Evolutionary conservation across 2,329 filamentous ascomycete genomes (phyloP).

Genomic region (Graphium sp.): DNA sequence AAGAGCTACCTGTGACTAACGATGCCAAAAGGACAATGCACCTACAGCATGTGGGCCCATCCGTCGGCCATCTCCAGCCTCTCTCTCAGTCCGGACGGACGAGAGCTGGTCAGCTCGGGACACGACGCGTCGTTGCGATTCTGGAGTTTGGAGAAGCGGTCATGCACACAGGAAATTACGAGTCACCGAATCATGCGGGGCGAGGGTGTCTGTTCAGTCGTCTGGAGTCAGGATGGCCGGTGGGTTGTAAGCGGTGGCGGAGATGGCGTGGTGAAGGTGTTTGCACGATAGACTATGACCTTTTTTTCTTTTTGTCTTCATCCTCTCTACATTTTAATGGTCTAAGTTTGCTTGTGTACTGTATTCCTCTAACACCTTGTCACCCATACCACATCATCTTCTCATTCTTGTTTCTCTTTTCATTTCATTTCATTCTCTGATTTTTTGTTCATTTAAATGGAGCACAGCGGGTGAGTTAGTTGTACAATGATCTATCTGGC

Average conservation of each 20-base stretch:
- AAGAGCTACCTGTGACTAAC: constrained; percentile 4
- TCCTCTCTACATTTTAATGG: too few relatives aligned
- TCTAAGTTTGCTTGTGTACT: too few relatives aligned
- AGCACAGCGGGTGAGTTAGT: too few relatives aligned
- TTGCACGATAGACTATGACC: constrained; percentile 43
- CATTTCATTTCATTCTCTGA: too few relatives aligned
- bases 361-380: too few relatives aligned
- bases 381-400: too few relatives aligned
- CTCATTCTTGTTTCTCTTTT: too few relatives aligned
- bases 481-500: too few relatives aligned
- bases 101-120: constrained; percentile 86
- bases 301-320: too few relatives aligned
- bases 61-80: constrained; percentile 84
- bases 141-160: constrained; percentile 92
- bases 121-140: constrained; percentile 92
- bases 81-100: constrained; percentile 81
- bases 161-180: constrained; percentile 89
- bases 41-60: constrained; percentile 96
- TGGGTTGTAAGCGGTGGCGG: constrained; percentile 92
- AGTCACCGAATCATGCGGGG: constrained; percentile 88
- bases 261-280: constrained; percentile 93
- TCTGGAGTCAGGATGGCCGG: constrained; percentile 89
- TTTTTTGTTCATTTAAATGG: too few relatives aligned
- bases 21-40: constrained; percentile 67
- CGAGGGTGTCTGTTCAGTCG: constrained; percentile 84